These are phyloP conservation scores for Colletotrichum cordylinicola DNA, from an alignment of 2,329 filamentous ascomycete genomes.

Conservation along the genomic window DNA sequence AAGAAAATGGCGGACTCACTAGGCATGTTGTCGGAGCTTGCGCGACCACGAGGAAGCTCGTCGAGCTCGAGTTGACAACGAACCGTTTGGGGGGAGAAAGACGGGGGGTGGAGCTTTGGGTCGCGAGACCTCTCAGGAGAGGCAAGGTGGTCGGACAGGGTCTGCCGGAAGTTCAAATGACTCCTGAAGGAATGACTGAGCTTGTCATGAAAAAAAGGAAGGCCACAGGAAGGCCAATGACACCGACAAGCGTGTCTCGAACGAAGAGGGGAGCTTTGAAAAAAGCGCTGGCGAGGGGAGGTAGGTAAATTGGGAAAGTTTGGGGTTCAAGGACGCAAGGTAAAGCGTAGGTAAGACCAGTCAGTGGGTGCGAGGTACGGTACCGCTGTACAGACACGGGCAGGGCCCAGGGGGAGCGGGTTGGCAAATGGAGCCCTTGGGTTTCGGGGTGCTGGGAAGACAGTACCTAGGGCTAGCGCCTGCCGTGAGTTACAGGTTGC, in stretches of 20 bases:
- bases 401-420: slow-evolving; percentile 7
- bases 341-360: not conserved
- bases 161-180: slow-evolving; percentile 20
- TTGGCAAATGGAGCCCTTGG: slow-evolving; percentile 19
- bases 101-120: slow-evolving; percentile 17
- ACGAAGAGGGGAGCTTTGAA: slow-evolving; percentile 19
- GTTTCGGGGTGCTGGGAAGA: slow-evolving; percentile 17
- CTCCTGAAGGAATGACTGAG: slow-evolving; percentile 23
- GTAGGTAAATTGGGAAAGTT: slow-evolving; percentile 23
- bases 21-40: slow-evolving; percentile 27
- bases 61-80: slow-evolving; percentile 19
- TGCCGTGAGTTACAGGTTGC: not conserved
- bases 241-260: slow-evolving; percentile 22
- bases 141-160: slow-evolving; percentile 11
- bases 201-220: slow-evolving; percentile 23
- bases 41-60: slow-evolving; percentile 17
- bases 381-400: slow-evolving; percentile 15
- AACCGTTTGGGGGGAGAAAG: slow-evolving; percentile 8
- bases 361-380: slow-evolving; percentile 19
- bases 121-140: slow-evolving; percentile 24
- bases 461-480: slow-evolving; percentile 21
- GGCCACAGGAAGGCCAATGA: slow-evolving; percentile 23
- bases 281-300: slow-evolving; percentile 17
- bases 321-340: slow-evolving; percentile 21
- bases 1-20: slow-evolving; percentile 23